Evolutionary conservation across 345 rosid genomes (phyloP), one percentile per base, ranked within the genome.

Genomic region (Barbarea vulgaris): DNA sequence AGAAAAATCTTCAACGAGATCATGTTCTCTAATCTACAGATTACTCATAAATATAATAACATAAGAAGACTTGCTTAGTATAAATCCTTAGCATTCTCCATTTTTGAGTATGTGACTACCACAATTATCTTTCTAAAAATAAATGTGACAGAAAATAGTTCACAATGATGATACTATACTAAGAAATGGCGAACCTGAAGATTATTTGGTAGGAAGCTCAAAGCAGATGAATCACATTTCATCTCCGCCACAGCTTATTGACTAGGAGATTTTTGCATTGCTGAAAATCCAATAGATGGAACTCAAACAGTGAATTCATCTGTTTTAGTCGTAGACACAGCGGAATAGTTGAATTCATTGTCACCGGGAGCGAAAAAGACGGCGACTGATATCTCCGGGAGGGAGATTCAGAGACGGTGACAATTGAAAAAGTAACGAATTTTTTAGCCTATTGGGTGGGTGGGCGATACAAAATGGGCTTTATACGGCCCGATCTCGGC

Each of bases 181-280:
- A 17, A 12, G 33, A 53, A 56, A 56, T 28, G 55, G 42, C 31
- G 42, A 69, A 69, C 64, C 73, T 56, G 64, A 4, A 37, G 18
- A 10, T 25, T 68, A 36, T 14, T 36, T 52, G 33, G 71, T 67
- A 22, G 72, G 36, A 36, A 34, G 61, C 57, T 27, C 34, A 2
- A 55, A 9, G 12, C 36, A 54, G 36, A 9, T 27, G 56, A 51
- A 51, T 19, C 5, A 12, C 42, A 37, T 37, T 37, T 11, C 46
- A 41, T 41, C 46, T 41, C 55, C 34, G 34, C 33, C 18, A 24
- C 9, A 53, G 34, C 59, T 54, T 54, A 9, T 54, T 54, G 36
- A 27, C 11, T 54, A 19, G 10, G 9, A 56, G 13, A 30, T 39
- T 39, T 56, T 30, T 56, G 39, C 61, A 56, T 56, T 56, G 39